Base-by-base conservation (phyloP, 306 rosid genomes). In the Pachyrhizus erosus region DNA sequence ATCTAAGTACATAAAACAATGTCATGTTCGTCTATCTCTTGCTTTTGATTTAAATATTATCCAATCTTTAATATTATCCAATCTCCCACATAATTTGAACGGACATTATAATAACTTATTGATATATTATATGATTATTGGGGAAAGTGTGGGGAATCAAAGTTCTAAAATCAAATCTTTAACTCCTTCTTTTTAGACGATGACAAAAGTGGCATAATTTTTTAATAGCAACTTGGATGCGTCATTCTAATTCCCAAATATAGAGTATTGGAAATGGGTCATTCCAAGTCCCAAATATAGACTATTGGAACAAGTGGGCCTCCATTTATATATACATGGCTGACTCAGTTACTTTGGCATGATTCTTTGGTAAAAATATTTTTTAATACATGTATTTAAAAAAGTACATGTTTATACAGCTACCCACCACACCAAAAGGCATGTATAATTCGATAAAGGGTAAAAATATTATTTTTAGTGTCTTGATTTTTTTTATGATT, bases 81-180 rank as follows among this genome's bases (percentile, higher is more conserved):
- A 9, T 26, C 80, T 85, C 80, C 73, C 58, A 62, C 69, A 77
- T 77, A 51, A 43, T 76, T 81, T 72, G 86, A 66, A 57, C 45
- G 23, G 10, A 0, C 70, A 51, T 10, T 79, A 55, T 74, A 18
- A 21, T 84, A 61, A 61, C 21, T 18, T 12, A 26, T 0, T 11
- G 5, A 21, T 71, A 5, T 33, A 21, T 8, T 67, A 9, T 17
- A 70, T 17, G 18, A 52, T 40, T 29, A 23, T 67, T 79, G 61
- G 70, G 11, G 33, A 14, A 20, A 46, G 72, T 40, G 62, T 27
- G 21, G 23, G 24, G 42, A 57, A 14, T 34, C 84, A 43, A 1
- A 24, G 46, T 29, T 39, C 8, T 26, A 6, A 69, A 66, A 69
- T 13, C 13, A 18, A 79, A 15, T 52, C 12, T 68, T 24, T 2